These are phyloP conservation scores for Leishmania tarentolae DNA, from an alignment of 208 protist genomes.

Conservation along the genomic window DNA sequence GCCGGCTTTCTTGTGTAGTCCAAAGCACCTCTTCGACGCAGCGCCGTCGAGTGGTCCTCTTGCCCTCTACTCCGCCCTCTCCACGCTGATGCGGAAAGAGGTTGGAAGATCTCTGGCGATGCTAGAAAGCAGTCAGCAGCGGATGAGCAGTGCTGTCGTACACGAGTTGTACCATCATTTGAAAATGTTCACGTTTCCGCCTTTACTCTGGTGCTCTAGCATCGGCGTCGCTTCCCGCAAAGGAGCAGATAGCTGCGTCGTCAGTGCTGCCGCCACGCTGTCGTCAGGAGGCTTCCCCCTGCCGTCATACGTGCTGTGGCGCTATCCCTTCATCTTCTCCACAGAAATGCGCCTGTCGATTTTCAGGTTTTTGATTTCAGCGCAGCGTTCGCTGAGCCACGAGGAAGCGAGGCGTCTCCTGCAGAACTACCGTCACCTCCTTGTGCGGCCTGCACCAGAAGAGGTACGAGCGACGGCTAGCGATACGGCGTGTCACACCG, in stretches of 20 bases:
- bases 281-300: slow-evolving; percentile 32
- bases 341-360: slow-evolving; percentile 64
- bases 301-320: slow-evolving; percentile 69
- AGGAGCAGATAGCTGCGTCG: background rate
- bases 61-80: slow-evolving; percentile 25
- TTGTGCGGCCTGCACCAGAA: slow-evolving; percentile 15
- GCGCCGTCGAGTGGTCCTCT: slow-evolving; percentile 20
- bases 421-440: slow-evolving; percentile 22
- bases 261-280: background rate
- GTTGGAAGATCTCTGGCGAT: slow-evolving; percentile 3
- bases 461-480: background rate
- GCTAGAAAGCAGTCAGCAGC: slow-evolving; percentile 39
- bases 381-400: slow-evolving; percentile 41
- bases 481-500: background rate
- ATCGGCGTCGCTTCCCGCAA: slow-evolving; percentile 10
- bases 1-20: slow-evolving; percentile 32
- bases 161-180: slow-evolving; percentile 71
- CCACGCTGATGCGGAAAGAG: slow-evolving; percentile 14
- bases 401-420: slow-evolving; percentile 20
- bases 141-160: slow-evolving; percentile 70
- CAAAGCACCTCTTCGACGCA: slow-evolving; percentile 34
- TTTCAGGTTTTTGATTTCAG: slow-evolving; percentile 58
- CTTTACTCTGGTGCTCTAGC: slow-evolving; percentile 38
- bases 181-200: slow-evolving; percentile 57
- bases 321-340: slow-evolving; percentile 65